Base-by-base conservation (phyloP, 148 eudicot genomes). In the Mesembryanthemum crystallinum region DNA sequence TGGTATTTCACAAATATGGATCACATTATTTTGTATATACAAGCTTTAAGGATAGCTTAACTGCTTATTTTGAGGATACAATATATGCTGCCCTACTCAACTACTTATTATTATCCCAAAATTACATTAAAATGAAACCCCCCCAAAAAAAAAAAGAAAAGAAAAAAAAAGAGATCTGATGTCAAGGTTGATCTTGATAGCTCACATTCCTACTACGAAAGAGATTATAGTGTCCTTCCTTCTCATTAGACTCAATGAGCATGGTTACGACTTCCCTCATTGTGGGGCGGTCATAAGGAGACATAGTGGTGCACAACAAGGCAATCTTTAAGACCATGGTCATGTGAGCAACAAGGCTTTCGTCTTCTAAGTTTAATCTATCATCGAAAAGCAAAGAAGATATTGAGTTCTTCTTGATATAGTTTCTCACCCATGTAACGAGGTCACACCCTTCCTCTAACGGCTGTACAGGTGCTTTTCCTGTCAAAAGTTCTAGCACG, bases 391-490 rank as follows among this genome's bases (percentile, higher is more conserved):
- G 79, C 15, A 85, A 81, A 23, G 78, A 69, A 12, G 80, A 80
- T 12, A 82, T 68, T 3, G 74, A 68, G 33, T 71, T 76, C 45
- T 77, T 77, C 42, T 76, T 82, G 28, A 83, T 66, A 32, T 83
- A 82, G 85, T 79, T 86, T 82, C 87, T 89, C 18, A 86, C 90
- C 89, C 85, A 91, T 35, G 86, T 86, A 35, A 89, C 98, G 4
- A 93, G 88, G 64, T 93, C 96, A 1, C 96, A 96, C 32, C 96
- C 96, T 37, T 88, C 82, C 47, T 91, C 94, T 8, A 91, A 32
- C 7, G 96, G 94, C 74, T 91, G 98, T 28, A 93, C 98, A 1
- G 98, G 96, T 13, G 89, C 78, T 79, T 74, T 91, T 49, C 98
- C 98, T 0, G 98, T 93, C 68, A 93, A 47, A 18, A 93, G 78